These are phyloP conservation scores for Aspergillus hancockii DNA, from an alignment of 495 filamentous ascomycete genomes.

Conservation along the genomic window DNA sequence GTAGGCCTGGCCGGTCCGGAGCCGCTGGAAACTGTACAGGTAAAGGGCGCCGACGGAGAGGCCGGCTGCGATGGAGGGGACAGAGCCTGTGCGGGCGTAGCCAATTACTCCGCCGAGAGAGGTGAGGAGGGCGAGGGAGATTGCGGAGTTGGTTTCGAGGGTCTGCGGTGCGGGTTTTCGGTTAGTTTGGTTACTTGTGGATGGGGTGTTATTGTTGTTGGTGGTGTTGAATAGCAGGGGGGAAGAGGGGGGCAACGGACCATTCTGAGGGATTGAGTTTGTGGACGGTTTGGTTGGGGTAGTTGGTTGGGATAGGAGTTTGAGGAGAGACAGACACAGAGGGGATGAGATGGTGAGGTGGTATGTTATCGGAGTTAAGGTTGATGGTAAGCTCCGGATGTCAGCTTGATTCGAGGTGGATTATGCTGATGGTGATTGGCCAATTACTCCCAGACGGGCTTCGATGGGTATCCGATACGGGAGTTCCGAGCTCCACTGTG, in stretches of 20 bases:
- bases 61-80: constrained; percentile 84
- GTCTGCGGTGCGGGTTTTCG: constrained; percentile 4
- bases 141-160: constrained; percentile 52
- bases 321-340: not conserved
- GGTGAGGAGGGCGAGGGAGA: constrained; percentile 77
- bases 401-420: not conserved
- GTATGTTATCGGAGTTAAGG: constrained; percentile 4
- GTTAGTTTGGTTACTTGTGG: too few relatives aligned
- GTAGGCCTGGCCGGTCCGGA: constrained; percentile 57
- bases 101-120: constrained; percentile 85
- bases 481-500: not conserved
- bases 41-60: constrained; percentile 70
- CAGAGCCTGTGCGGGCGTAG: constrained; percentile 77
- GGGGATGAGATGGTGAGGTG: not conserved
- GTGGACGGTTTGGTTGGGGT: not conserved
- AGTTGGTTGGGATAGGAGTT: constrained; percentile 1
- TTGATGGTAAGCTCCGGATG: not conserved
- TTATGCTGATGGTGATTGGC: not conserved
- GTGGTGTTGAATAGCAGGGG: not conserved
- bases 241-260: not conserved
- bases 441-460: not conserved
- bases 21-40: constrained; percentile 46
- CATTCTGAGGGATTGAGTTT: not conserved
- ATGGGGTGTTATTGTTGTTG: too few relatives aligned
- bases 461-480: not conserved